Base-by-base conservation (phyloP, 306 rosid genomes). In the Coriaria nepalensis region DNA sequence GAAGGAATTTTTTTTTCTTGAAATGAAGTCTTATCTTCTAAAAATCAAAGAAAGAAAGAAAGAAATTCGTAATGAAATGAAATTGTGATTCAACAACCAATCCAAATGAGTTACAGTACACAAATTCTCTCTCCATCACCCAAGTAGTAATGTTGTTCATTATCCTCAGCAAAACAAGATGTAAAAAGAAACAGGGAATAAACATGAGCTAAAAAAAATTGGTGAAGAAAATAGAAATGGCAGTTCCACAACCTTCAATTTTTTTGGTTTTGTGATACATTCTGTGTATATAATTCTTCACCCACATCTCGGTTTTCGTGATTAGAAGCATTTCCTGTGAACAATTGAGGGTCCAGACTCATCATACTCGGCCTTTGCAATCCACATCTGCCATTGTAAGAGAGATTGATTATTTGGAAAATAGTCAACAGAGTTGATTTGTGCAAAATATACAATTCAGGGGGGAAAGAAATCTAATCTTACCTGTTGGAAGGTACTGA, bases 401-500 rank as follows among this genome's bases (percentile, higher is more conserved):
- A 10, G 51, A 29, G 13, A 49, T 20, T 9, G 43, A 10, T 47
- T 47, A 12, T 33, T 48, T 34, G 29, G 1, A 1, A 20, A 20
- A 3, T 20, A 20, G 3, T 20, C 29, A 20, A 20, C 29, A 20
- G 29, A 20, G 29, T 20, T 20, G 29, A 20, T 20, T 20, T 20
- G 29, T 20, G 29, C 29, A 20, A 20, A 20, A 20, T 20, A 20
- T 20, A 20, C 2, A 20, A 20, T 20, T 20, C 29, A 20, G 29
- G 29, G 29, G 29, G 29, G 29, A 20, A 20, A 20, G 29, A 20
- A 20, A 20, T 20, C 29, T 49, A 2, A 6, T 14, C 9, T 14
- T 77, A 83, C 92, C 94, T 84, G 92, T 70, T 84, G 94, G 92
- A 84, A 84, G 75, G 94, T 84, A 73, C 88, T 83, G 73, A 83